Evolutionary conservation across 352 stramenopile species (phyloP).

Genomic region (Pseudoperonospora humuli): DNA sequence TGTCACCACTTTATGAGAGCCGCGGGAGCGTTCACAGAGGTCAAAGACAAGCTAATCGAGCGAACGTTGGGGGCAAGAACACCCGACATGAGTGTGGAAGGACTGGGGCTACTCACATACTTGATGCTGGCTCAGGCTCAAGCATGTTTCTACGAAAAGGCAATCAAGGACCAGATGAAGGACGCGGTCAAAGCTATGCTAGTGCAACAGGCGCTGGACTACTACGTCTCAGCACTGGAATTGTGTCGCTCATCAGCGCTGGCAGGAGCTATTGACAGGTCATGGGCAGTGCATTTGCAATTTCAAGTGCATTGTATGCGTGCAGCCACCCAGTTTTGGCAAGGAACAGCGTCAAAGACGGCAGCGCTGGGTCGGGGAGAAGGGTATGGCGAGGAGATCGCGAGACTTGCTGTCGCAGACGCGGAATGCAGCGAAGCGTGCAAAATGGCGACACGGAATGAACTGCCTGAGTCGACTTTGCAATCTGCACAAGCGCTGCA

Average conservation of each 20-base stretch:
- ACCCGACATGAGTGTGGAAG: slow-evolving; percentile 56
- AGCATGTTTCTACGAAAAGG: slow-evolving; percentile 90
- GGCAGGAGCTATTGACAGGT: slow-evolving; percentile 43
- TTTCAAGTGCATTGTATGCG: slow-evolving; percentile 71
- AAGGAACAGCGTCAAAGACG: slow-evolving; percentile 58
- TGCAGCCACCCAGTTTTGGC: slow-evolving; percentile 71
- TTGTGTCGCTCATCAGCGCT: slow-evolving; percentile 48
- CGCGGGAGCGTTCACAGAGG: slow-evolving; percentile 57
- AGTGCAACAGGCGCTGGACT: slow-evolving; percentile 66
- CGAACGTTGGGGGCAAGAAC: slow-evolving; percentile 34
- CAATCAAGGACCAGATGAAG: slow-evolving; percentile 84
- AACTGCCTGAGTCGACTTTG: slow-evolving; percentile 44
- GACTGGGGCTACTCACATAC: slow-evolving; percentile 54
- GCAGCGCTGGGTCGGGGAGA: slow-evolving; percentile 37
- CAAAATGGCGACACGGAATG: slow-evolving; percentile 53
- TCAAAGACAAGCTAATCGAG: slow-evolving; percentile 48
- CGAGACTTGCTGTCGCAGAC: slow-evolving; percentile 45
- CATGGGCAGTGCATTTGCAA: slow-evolving; percentile 54
- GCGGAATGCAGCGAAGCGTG: slow-evolving; percentile 45
- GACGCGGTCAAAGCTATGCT: slow-evolving; percentile 78
- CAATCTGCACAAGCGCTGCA: slow-evolving; percentile 52
- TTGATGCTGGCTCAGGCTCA: slow-evolving; percentile 83
- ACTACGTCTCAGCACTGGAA: slow-evolving; percentile 49
- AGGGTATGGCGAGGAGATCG: slow-evolving; percentile 76
- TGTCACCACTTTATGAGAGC: slow-evolving; percentile 83